Base-by-base conservation (phyloP, 116 monocot genomes). In the Dioscorea cayenensis region DNA sequence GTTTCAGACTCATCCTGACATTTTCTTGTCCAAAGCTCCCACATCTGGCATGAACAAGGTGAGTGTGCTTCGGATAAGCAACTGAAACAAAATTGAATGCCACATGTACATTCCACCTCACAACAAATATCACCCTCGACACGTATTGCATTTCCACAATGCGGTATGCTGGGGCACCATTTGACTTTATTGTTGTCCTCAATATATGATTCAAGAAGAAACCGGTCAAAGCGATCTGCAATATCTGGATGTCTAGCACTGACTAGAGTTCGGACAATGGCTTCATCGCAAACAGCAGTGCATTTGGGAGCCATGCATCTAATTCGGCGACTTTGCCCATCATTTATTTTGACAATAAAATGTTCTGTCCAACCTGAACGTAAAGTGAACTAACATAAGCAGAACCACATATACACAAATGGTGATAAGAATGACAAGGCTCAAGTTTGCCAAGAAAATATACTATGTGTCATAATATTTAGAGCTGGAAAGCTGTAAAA, bases 31-130 rank as follows among this genome's bases (percentile, higher is more conserved):
- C 94, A 94, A 36, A 87, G 83, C 58, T 76, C 71, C 94, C 90
- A 94, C 77, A 94, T 90, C 49, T 28, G 21, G 70, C 94, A 94
- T 27, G 94, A 82, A 73, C 94, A 94, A 62, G 94, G 94, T 32
- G 94, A 94, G 62, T 94, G 94, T 52, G 85, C 80, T 63, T 85
- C 79, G 25, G 28, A 72, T 63, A 78, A 76, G 64, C 94, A 94
- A 68, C 72, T 90, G 72, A 94, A 94, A 77, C 94, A 94, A 65
- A 94, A 94, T 60, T 87, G 85, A 14, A 76, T 22, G 36, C 90
- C 94, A 84, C 94, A 94, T 11, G 76, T 51, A 55, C 94, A 94
- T 48, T 90, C 87, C 10, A 94, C 90, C 78, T 94, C 94, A 64
- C 76, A 81, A 76, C 73, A 83, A 1, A 68, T 43, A 75, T 87